These are phyloP conservation scores for Neopestalotiopsis sp. DNA, from an alignment of 2,329 filamentous ascomycete species.

Conservation along the genomic window DNA sequence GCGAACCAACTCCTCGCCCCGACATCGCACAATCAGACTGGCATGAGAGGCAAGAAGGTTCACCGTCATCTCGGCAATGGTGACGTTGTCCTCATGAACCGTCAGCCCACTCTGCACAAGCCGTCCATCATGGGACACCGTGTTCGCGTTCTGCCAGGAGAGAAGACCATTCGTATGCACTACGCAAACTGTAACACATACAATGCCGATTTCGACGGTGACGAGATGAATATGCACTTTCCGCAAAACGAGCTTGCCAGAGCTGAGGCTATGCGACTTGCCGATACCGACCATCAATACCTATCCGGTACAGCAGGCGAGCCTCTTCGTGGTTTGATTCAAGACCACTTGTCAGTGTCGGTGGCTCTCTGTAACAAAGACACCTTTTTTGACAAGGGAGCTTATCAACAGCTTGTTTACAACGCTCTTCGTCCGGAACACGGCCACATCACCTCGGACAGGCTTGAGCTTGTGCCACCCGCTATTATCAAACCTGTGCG, in stretches of 20 bases:
- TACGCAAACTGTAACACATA: constrained; percentile 99
- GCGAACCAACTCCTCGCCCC: constrained; percentile 93
- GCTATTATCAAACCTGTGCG: constrained; percentile 80
- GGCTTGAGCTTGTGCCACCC: constrained; percentile 80
- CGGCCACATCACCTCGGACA: constrained; percentile 82
- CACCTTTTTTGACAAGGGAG: constrained; percentile 83
- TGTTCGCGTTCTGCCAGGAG: constrained; percentile 87
- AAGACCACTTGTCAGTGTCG: constrained; percentile 96
- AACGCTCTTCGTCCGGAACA: constrained; percentile 87
- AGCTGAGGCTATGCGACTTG: constrained; percentile 89
- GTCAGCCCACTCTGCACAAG: constrained; percentile 96
- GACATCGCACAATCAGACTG: constrained; percentile 74
- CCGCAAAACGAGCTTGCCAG: constrained; percentile 95
- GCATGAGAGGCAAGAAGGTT: constrained; percentile 91
- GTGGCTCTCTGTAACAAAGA: constrained; percentile 90
- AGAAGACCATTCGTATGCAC: constrained; percentile 99
- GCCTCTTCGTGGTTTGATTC: constrained; percentile 92
- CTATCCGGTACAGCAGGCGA: constrained; percentile 92
- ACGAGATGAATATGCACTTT: constrained; percentile 99
- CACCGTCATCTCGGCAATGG: constrained; percentile 95
- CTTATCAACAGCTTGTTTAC: constrained; percentile 95
- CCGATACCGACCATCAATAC: constrained; percentile 97
- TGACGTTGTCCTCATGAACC: constrained; percentile 98
- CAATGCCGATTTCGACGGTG: constrained; percentile 98
- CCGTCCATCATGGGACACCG: constrained; percentile 99